A percentile compares a stretch with the other conserved stretches of the same genome.
Evolutionary conservation across 495 filamentous ascomycete genomes (phyloP).

Genomic region (Trichoderma virens): DNA sequence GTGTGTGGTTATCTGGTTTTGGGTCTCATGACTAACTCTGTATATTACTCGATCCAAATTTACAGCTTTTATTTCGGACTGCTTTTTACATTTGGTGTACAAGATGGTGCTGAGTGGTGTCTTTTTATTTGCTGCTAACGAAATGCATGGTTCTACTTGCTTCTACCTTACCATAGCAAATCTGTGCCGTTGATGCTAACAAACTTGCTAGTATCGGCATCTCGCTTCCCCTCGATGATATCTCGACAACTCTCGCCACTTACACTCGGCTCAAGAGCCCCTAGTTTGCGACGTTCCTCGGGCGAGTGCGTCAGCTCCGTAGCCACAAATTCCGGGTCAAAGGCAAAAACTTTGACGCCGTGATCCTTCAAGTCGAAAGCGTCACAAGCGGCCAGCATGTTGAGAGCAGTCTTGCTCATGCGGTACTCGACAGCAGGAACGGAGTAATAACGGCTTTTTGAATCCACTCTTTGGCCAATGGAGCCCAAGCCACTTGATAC

Average conservation of each 20-base stretch:
- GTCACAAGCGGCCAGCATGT: conserved; percentile 56
- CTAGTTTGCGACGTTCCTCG: conserved; percentile 18
- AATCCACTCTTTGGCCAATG: conserved; percentile 18
- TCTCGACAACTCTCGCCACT: conserved; percentile 30
- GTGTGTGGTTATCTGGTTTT: background rate
- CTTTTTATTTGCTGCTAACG: too few relatives aligned
- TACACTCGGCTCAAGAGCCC: conserved; percentile 29
- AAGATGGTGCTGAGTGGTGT: too few relatives aligned
- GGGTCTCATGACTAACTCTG: background rate
- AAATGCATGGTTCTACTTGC: background rate
- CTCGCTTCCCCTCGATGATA: conserved; percentile 35
- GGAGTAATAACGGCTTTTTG: conserved; percentile 18
- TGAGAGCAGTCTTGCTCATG: conserved; percentile 50
- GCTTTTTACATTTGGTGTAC: too few relatives aligned
- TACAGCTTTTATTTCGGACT: background rate
- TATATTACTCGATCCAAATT: background rate
- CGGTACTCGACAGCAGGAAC: conserved; percentile 36
- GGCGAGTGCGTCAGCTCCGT: conserved; percentile 37
- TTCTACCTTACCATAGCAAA: conserved; percentile 27
- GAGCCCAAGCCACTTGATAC: conserved; percentile 30
- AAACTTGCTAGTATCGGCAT: conserved; percentile 28
- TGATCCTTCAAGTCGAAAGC: conserved; percentile 37
- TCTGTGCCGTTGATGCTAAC: conserved; percentile 27
- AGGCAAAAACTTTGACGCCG: conserved; percentile 45
- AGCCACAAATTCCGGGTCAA: conserved; percentile 45